Conservation (phyloP, 2,329 filamentous ascomycete species). For the Xylariaceae sp. region DNA sequence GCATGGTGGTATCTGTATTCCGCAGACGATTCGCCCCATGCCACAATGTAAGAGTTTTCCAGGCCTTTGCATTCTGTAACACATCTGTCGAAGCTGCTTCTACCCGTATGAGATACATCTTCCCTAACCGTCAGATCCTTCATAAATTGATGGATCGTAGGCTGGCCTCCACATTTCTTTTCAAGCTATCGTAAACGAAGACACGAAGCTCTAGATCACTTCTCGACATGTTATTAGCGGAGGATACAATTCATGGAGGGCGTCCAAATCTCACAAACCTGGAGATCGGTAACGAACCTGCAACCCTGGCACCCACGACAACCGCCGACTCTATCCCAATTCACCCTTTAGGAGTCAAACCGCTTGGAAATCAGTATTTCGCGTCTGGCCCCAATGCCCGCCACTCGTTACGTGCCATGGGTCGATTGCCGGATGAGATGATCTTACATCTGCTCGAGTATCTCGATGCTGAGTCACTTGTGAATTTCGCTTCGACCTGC, state of each 20-base stretch:
- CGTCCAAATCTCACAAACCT: slow-evolving; percentile 5
- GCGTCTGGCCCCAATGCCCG: slow-evolving; percentile 64
- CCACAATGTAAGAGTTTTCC: no score
- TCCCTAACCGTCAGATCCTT: no score
- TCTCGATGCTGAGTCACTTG: slow-evolving; percentile 60
- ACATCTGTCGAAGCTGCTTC: no score
- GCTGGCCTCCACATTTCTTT: no score
- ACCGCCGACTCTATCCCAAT: slow-evolving; percentile 55
- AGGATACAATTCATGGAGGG: slow-evolving; percentile 19
- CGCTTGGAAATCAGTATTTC: slow-evolving; percentile 77
- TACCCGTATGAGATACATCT: no score
- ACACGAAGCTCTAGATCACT: background rate
- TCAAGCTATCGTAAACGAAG: no score
- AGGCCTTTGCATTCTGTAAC: no score
- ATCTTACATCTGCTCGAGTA: slow-evolving; percentile 71
- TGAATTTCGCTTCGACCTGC: slow-evolving; percentile 71
- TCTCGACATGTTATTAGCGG: slow-evolving; percentile 22
- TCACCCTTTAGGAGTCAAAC: slow-evolving; percentile 82
- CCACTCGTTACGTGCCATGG: slow-evolving; percentile 60
- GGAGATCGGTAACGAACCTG: slow-evolving; percentile 12
- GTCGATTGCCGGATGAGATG: slow-evolving; percentile 73
- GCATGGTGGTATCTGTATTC: no score
- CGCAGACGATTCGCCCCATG: no score
- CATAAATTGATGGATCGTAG: no score
- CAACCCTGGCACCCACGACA: slow-evolving; percentile 4